These are phyloP conservation scores for Epichloe bromicola DNA, from an alignment of 2,329 filamentous ascomycete species.

Conservation along the genomic window DNA sequence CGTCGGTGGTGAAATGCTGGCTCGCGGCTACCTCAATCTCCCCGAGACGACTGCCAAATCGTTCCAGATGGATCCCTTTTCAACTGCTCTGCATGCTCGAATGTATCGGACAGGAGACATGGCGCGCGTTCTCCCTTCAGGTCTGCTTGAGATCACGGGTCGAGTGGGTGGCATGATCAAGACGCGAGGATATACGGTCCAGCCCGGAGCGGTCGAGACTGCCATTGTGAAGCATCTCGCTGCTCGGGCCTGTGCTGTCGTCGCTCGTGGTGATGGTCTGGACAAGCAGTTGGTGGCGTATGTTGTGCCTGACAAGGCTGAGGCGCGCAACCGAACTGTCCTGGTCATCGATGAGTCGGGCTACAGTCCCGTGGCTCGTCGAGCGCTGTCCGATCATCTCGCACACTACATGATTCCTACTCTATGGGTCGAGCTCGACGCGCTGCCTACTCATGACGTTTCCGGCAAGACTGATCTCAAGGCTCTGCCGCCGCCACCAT, in stretches of 20 bases:
- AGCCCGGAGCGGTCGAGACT: conserved; percentile 64
- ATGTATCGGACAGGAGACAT: conserved; percentile 68
- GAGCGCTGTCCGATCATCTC: conserved; percentile 50
- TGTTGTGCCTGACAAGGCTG: conserved; percentile 53
- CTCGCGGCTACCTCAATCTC: conserved; percentile 67
- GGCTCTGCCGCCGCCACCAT: conserved; percentile 51
- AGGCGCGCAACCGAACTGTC: conserved; percentile 40
- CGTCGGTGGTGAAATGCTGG: conserved; percentile 60
- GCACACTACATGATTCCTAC: conserved; percentile 77
- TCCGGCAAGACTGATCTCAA: conserved; percentile 70
- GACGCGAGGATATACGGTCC: conserved; percentile 64
- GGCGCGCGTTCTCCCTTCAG: conserved; percentile 52
- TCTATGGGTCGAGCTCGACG: conserved; percentile 60
- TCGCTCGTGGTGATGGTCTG: conserved; percentile 63
- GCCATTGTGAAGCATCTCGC: conserved; percentile 57
- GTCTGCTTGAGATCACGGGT: conserved; percentile 61
- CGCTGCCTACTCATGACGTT: conserved; percentile 62
- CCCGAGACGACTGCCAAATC: conserved; percentile 63
- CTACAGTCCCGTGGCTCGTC: conserved; percentile 56
- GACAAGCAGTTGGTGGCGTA: conserved; percentile 68
- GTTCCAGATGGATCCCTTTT: conserved; percentile 55
- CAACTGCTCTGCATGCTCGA: conserved; percentile 42
- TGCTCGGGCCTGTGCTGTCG: conserved; percentile 57
- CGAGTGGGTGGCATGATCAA: conserved; percentile 73
- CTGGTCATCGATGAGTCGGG: conserved; percentile 58